Conservation (phyloP, 495 filamentous ascomycete species). For the Echria macrotheca region DNA sequence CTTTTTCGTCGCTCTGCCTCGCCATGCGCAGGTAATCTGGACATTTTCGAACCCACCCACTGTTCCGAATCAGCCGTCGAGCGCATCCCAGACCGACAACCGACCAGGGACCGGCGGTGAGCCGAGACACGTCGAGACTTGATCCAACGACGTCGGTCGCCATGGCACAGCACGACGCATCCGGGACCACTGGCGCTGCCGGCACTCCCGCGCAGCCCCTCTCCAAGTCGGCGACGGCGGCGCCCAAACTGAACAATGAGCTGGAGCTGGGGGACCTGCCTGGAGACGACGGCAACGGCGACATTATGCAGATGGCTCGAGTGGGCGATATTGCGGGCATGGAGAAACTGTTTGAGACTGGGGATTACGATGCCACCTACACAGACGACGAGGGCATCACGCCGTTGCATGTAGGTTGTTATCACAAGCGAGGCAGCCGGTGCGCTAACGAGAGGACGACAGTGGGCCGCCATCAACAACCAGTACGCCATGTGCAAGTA, state of each 20-base stretch:
- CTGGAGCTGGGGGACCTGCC: constrained; percentile 67
- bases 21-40: too few relatives aligned
- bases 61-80: too few relatives aligned
- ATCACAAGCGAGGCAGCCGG: too few relatives aligned
- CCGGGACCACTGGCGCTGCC: constrained; percentile 18
- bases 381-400: constrained; percentile 89
- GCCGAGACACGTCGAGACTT: background rate
- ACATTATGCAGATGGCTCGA: constrained; percentile 93
- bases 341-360: constrained; percentile 78
- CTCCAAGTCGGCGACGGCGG: constrained; percentile 52
- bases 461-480: constrained; percentile 99
- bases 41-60: too few relatives aligned
- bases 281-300: constrained; percentile 53
- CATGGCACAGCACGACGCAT: constrained; percentile 26
- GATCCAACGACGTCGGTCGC: too few relatives aligned
- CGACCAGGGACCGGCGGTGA: background rate
- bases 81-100: background rate
- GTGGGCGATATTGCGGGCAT: constrained; percentile 80
- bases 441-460: too few relatives aligned
- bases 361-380: constrained; percentile 74
- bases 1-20: too few relatives aligned
- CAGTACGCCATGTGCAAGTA: constrained; percentile 95
- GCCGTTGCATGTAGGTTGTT: constrained; percentile 74
- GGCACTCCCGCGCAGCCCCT: constrained; percentile 42
- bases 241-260: constrained; percentile 58